Evolutionary conservation across 2,329 filamentous ascomycete genomes (phyloP).

Genomic region (Colletotrichum cuscutae): DNA sequence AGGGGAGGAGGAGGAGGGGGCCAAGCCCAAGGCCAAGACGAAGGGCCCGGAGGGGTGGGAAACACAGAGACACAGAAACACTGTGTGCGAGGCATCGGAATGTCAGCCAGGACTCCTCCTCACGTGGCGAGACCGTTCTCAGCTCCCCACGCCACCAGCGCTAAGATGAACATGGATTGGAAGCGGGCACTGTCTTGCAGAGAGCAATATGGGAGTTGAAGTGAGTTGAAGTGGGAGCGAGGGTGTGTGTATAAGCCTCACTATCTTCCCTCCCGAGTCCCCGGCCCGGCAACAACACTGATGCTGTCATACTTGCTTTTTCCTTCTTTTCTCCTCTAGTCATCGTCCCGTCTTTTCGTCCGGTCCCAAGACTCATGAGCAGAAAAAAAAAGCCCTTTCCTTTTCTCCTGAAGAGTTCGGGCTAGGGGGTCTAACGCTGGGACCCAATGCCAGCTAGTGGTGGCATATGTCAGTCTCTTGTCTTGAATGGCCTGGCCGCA

Average conservation of each 20-base stretch:
- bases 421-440: background rate
- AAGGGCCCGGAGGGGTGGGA: background rate
- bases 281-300: background rate
- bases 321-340: background rate
- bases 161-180: background rate
- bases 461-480: slow-evolving; percentile 31
- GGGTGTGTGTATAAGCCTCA: background rate
- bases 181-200: slow-evolving; percentile 4
- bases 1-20: background rate
- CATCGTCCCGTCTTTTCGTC: background rate
- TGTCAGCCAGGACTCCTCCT: slow-evolving; percentile 1
- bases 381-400: background rate
- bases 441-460: slow-evolving; percentile 5
- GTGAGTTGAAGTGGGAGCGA: too few relatives aligned
- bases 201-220: background rate
- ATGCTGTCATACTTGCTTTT: slow-evolving; percentile 11
- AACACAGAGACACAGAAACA: background rate
- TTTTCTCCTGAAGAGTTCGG: slow-evolving; percentile 17
- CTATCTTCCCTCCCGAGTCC: background rate
- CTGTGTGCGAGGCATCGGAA: background rate
- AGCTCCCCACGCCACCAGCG: slow-evolving; percentile 15
- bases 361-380: background rate
- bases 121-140: slow-evolving; percentile 24
- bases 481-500: slow-evolving; percentile 7
- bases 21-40: background rate